Conservation (phyloP, 2,329 filamentous ascomycete genomes). For the Dactylellina leptospora region DNA sequence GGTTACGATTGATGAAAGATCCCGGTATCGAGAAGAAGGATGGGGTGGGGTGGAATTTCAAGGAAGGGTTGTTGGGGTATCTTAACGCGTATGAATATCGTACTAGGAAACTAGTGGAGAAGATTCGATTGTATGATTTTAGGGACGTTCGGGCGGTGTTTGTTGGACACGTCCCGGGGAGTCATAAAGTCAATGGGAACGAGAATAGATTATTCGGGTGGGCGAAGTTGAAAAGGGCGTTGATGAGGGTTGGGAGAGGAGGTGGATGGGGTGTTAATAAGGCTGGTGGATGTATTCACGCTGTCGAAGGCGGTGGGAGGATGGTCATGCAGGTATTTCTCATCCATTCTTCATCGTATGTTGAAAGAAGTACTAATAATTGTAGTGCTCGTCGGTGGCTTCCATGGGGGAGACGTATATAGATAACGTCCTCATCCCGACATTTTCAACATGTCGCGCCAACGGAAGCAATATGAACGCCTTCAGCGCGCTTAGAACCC, state of each 20-base stretch:
- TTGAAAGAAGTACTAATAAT: neutral
- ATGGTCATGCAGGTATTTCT: slow-evolving; percentile 73
- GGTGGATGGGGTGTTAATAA: slow-evolving; percentile 18
- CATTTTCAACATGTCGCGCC: slow-evolving; percentile 25
- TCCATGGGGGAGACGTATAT: slow-evolving; percentile 37
- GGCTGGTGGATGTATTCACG: slow-evolving; percentile 57
- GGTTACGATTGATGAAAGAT: slow-evolving; percentile 65
- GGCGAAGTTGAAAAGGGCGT: slow-evolving; percentile 70
- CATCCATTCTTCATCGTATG: neutral
- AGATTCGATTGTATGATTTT: slow-evolving; percentile 75
- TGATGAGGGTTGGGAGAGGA: slow-evolving; percentile 61
- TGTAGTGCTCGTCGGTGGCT: slow-evolving; percentile 41
- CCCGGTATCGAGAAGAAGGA: slow-evolving; percentile 55
- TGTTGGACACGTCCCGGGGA: slow-evolving; percentile 80
- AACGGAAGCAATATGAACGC: slow-evolving; percentile 63
- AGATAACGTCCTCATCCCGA: slow-evolving; percentile 26
- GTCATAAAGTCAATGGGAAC: slow-evolving; percentile 65
- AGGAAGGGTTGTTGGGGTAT: slow-evolving; percentile 77
- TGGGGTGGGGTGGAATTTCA: slow-evolving; percentile 76
- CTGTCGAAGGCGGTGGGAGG: slow-evolving; percentile 60
- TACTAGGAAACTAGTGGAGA: slow-evolving; percentile 67
- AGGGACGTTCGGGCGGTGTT: slow-evolving; percentile 73
- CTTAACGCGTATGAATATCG: slow-evolving; percentile 73
- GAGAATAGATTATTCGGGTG: slow-evolving; percentile 77
- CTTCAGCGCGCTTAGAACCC: slow-evolving; percentile 50